Base-by-base conservation (phyloP, 306 rosid species). In the Lathyrus sativus region DNA sequence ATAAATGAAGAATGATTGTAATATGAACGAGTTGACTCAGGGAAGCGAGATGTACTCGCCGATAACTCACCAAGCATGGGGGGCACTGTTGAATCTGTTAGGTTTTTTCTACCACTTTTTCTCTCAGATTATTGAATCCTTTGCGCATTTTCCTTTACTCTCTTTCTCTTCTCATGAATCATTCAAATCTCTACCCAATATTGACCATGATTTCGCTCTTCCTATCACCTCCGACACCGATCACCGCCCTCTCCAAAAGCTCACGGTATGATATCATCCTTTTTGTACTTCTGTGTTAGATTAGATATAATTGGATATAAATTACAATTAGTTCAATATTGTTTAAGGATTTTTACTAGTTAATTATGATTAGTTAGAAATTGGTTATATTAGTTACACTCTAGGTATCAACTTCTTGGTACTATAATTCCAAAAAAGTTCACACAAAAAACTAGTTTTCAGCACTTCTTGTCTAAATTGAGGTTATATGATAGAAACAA, bases 1-100 rank as follows among this genome's bases (percentile, higher is more conserved):
- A 35, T 35, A 35, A 35, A 38, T 1, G 17, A 18, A 3, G 4
- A 89, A 49, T 48, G 2, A 19, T 7, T 15, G 4, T 17, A 17
- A 50, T 9, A 50, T 88, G 96, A 86, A 88, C 43, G 97, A 93
- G 93, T 90, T 93, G 91, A 84, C 86, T 84, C 96, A 83, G 87
- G 46, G 46, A 42, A 45, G 77, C 59, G 96, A 93, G 84, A 88
- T 84, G 70, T 82, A 80, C 89, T 81, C 77, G 73, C 48, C 72
- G 29, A 6, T 83, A 63, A 81, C 89, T 54, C 82, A 79, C 68
- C 96, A 88, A 74, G 81, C 82, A 14, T 93, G 96, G 98, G 82
- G 81, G 65, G 81, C 95, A 17, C 50, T 93, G 28, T 62, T 88
- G 75, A 86, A 83, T 74, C 85, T 95, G 95, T 60, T 93, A 1